Evolutionary conservation across 306 rosid genomes (phyloP).

Genomic region (Vigna mungo): DNA sequence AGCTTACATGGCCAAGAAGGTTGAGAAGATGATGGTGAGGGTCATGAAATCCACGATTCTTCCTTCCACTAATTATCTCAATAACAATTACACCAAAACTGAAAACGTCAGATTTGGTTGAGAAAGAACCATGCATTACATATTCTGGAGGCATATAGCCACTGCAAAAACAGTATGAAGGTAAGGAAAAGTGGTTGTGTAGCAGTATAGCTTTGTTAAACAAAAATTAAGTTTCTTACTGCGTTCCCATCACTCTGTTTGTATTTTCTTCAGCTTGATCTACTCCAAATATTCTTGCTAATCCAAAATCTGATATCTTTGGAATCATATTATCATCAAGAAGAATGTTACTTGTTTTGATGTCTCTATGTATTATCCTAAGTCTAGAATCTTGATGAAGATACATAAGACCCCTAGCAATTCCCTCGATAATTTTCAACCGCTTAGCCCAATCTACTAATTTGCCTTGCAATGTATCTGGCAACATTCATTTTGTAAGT

Average conservation of each 20-base stretch:
- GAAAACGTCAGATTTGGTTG: conserved; percentile 32
- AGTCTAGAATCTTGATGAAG: conserved; percentile 29
- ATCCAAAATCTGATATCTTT: conserved; percentile 40
- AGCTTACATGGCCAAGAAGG: conserved; percentile 35
- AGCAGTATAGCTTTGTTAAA: neutral
- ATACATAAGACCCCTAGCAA: conserved; percentile 13
- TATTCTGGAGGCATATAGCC: conserved; percentile 27
- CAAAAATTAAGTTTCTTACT: neutral
- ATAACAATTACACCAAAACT: conserved; percentile 37
- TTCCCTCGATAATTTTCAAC: conserved; percentile 14
- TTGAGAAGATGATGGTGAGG: conserved; percentile 25
- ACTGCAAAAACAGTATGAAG: neutral
- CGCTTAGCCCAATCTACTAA: neutral
- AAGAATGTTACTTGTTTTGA: conserved; percentile 37
- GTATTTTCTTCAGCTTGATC: conserved; percentile 33
- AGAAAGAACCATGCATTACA: conserved; percentile 15
- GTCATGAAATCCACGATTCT: conserved; percentile 8
- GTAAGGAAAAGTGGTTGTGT: neutral
- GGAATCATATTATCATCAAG: conserved; percentile 24
- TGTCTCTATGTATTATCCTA: conserved; percentile 30
- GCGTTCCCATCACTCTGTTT: conserved; percentile 34
- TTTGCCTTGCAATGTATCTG: neutral
- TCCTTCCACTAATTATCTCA: conserved; percentile 34
- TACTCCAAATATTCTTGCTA: conserved; percentile 23
- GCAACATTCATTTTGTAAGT: neutral